Evolutionary conservation across 2,329 filamentous ascomycete species (phyloP).

Genomic region (Scedosporium minutisporum): DNA sequence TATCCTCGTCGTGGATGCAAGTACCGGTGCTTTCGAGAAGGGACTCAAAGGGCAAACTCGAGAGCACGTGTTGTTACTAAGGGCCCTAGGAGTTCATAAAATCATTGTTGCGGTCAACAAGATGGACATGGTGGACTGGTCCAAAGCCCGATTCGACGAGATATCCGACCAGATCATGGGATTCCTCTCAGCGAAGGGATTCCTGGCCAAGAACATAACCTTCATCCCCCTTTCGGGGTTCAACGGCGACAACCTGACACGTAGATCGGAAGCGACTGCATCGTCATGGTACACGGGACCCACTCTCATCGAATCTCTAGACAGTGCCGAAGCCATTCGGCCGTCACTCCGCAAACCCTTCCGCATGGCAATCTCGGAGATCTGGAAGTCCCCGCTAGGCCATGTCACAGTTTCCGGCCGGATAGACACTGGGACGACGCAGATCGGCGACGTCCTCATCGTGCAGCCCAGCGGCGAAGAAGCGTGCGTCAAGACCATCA

Average conservation of each 20-base stretch:
- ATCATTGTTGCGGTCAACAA: constrained; percentile 93
- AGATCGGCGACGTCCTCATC: constrained; percentile 71
- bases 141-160: constrained; percentile 69
- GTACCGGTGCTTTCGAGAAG: constrained; percentile 84
- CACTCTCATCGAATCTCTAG: constrained; percentile 75
- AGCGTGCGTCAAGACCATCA: constrained; percentile 71
- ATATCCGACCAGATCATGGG: constrained; percentile 75
- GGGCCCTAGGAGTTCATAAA: constrained; percentile 82
- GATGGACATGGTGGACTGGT: constrained; percentile 81
- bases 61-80: constrained; percentile 81
- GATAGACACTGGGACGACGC: constrained; percentile 73
- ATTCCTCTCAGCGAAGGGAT: constrained; percentile 75
- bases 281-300: constrained; percentile 72
- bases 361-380: constrained; percentile 77
- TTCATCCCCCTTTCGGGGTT: constrained; percentile 89
- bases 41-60: constrained; percentile 88
- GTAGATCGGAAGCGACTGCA: constrained; percentile 41
- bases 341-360: constrained; percentile 69
- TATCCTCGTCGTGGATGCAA: constrained; percentile 85
- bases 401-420: constrained; percentile 79
- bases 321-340: constrained; percentile 61
- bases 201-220: constrained; percentile 68
- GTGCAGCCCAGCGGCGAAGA: constrained; percentile 74
- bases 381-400: constrained; percentile 71
- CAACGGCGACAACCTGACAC: constrained; percentile 75